Conservation (phyloP, 164 flowering plant genomes). For the Litsea cubeba region DNA sequence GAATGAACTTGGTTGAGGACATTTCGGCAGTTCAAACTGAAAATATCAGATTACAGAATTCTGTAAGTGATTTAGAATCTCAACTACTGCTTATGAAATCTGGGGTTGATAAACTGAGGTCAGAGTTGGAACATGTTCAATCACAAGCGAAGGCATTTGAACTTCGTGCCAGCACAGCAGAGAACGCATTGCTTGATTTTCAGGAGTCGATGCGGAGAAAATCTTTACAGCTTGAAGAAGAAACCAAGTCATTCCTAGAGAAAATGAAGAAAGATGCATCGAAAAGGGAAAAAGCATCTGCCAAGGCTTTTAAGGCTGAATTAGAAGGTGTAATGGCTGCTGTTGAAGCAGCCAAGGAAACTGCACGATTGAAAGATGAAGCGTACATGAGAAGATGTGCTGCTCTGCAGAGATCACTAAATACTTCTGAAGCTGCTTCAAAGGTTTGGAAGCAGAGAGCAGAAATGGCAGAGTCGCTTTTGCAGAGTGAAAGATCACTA, state of each 20-base stretch:
- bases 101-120: conserved; percentile 39
- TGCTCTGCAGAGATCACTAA: conserved; percentile 49
- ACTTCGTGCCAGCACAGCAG: conserved; percentile 31
- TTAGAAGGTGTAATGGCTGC: conserved; percentile 40
- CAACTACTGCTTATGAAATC: conserved; percentile 28
- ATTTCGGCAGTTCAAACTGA: conserved; percentile 34
- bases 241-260: conserved; percentile 38
- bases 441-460: conserved; percentile 53
- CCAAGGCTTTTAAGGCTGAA: conserved; percentile 46
- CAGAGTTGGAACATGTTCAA: conserved; percentile 35
- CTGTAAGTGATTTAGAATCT: conserved; percentile 36
- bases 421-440: conserved; percentile 41
- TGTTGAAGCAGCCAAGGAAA: conserved; percentile 47
- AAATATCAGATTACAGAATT: conserved; percentile 33
- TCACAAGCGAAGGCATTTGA: conserved; percentile 33
- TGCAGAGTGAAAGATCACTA: conserved; percentile 23
- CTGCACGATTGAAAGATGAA: conserved; percentile 40
- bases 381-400: conserved; percentile 47
- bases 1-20: conserved; percentile 30
- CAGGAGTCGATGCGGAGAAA: conserved; percentile 35
- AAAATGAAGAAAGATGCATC: conserved; percentile 50
- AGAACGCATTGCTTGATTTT: conserved; percentile 41
- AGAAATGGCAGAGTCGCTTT: conserved; percentile 46
- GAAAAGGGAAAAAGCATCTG: conserved; percentile 30
- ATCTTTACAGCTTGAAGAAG: conserved; percentile 36